Evolutionary conservation across 208 protist species (phyloP), one percentile per base, ranked within the genome.

Genomic region (Wallacemonas sp.): DNA sequence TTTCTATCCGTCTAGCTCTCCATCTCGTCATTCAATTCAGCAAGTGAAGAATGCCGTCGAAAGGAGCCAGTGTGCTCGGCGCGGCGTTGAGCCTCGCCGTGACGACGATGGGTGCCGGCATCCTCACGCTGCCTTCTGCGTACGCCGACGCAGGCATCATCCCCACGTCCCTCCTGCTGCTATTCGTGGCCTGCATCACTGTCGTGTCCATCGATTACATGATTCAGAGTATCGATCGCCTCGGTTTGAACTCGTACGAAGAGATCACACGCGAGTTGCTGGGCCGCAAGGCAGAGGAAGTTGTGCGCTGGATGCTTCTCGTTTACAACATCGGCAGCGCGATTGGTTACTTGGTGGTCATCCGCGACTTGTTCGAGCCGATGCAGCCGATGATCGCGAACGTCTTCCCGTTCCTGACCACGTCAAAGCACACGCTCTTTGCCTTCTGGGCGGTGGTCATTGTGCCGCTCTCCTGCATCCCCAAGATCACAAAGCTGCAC

Each of bases 231-330:
- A 73, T 93, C 1, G 83, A 93, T 24, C 83, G 81, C 47, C 24
- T 93, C 0, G 78, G 81, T 6, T 65, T 82, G 36, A 88, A 93
- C 68, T 88, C 81, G 11, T 93, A 93, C 61, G 87, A 93, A 60
- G 78, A 87, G 52, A 72, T 93, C 48, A 88, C 82, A 34, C 63
- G 84, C 21, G 70, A 82, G 47, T 57, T 93, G 48, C 75, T 89
- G 1, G 87, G 87, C 21, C 60, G 46, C 12, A 68, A 58, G 2
- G 61, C 65, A 2, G 81, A 87, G 55, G 81, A 88, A 39, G 3
- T 85, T 1, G 61, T 87, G 4, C 87, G 87, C 1, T 81, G 76
- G 69, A 87, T 88, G 71, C 71, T 90, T n/a, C 17, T 93, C 26
- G 43, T 83, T 1, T 90, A 85, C 61, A 88, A 87, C 65, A 44